Evolutionary conservation across 805 yeast genomes (phyloP).

Genomic region (Kregervanrija fluxuum): DNA sequence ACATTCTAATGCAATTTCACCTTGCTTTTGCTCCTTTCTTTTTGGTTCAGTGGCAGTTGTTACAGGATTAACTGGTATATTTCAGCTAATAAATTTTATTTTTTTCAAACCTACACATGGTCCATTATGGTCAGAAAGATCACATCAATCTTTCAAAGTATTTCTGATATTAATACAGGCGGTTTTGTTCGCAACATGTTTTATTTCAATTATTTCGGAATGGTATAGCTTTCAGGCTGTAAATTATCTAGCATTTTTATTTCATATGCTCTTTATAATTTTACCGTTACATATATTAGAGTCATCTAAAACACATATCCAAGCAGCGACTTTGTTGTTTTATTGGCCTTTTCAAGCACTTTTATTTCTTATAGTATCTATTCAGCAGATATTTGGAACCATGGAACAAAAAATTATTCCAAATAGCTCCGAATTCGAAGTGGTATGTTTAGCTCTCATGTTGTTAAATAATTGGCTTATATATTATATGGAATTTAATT

Average conservation of each 20-base stretch:
- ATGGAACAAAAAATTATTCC: slow-evolving; percentile 10
- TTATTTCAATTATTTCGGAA: slow-evolving; percentile 5
- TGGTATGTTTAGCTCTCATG: slow-evolving; percentile 22
- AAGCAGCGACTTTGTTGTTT: slow-evolving; percentile 31
- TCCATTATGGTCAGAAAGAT: background rate
- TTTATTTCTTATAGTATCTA: slow-evolving; percentile 8
- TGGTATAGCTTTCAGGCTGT: background rate
- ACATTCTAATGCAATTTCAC: slow-evolving; percentile 22
- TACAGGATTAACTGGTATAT: slow-evolving; percentile 13
- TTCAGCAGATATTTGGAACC: slow-evolving; percentile 27
- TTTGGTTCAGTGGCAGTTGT: slow-evolving; percentile 7
- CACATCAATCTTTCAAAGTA: slow-evolving; percentile 9
- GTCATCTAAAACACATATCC: slow-evolving; percentile 30
- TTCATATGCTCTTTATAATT: slow-evolving; percentile 20
- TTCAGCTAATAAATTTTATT: slow-evolving; percentile 13
- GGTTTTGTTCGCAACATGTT: slow-evolving; percentile 1
- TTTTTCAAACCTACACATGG: slow-evolving; percentile 11
- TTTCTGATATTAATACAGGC: slow-evolving; percentile 9
- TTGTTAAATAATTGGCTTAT: slow-evolving; percentile 27
- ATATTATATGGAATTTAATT: slow-evolving; percentile 32
- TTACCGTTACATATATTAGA: slow-evolving; percentile 41
- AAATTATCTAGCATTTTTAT: slow-evolving; percentile 5
- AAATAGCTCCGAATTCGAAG: background rate
- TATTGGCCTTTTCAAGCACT: slow-evolving; percentile 32
- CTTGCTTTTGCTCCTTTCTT: slow-evolving; percentile 24